Percentiles rank a stretch among this genome's conserved stretches.
Evolutionary conservation across 495 filamentous ascomycete genomes (phyloP).

Genomic region (Penicillium herquei): DNA sequence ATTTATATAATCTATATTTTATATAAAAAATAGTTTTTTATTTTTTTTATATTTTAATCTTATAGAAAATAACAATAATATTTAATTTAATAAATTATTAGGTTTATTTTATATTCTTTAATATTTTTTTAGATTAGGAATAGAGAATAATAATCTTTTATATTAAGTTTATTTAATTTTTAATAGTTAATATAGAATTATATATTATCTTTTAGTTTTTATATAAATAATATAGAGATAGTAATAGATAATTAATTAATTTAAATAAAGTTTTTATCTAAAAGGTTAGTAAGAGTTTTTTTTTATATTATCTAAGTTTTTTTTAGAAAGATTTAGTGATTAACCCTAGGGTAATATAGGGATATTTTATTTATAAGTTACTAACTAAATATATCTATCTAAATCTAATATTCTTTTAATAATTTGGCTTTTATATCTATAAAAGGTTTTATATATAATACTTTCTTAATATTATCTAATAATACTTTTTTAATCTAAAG

Average conservation of each 20-base stretch:
- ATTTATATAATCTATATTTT: background rate
- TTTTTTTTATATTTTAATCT: background rate
- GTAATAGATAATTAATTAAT: background rate
- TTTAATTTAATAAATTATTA: background rate
- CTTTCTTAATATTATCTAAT: too few relatives aligned
- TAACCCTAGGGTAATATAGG: background rate
- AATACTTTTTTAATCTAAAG: background rate
- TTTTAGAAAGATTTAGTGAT: background rate
- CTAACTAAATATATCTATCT: background rate
- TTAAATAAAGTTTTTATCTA: background rate
- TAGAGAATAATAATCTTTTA: background rate
- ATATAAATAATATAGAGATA: background rate
- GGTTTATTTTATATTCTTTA: conserved; percentile 1
- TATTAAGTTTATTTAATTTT: background rate
- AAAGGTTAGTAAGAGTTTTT: background rate
- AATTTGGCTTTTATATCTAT: background rate
- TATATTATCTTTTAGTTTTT: background rate
- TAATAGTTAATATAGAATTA: conserved; percentile 1
- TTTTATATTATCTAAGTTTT: background rate
- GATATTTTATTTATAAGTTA: background rate
- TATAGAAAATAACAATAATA: background rate
- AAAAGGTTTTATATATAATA: background rate
- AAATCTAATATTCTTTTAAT: background rate
- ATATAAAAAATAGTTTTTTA: background rate
- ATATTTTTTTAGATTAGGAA: background rate